Conservation (phyloP, 495 filamentous ascomycete species). For the Sporormia fimetaria region DNA sequence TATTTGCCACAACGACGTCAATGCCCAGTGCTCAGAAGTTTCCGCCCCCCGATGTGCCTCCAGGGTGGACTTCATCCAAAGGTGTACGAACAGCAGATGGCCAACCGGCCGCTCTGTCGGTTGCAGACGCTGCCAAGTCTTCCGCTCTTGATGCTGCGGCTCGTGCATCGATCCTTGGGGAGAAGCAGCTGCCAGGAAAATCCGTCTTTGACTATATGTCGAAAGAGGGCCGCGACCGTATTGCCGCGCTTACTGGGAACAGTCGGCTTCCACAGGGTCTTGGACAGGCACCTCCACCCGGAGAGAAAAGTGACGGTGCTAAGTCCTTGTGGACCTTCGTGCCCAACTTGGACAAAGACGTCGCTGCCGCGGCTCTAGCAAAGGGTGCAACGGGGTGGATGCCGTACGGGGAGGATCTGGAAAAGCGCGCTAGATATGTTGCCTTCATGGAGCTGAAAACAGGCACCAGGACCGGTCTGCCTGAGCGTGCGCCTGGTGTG, state of each 20-base stretch:
- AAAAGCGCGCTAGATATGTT: conserved; percentile 67
- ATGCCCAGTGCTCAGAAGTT: conserved; percentile 50
- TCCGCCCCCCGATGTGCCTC: conserved; percentile 61
- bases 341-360: conserved; percentile 61
- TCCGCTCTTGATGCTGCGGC: conserved; percentile 68
- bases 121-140: conserved; percentile 60
- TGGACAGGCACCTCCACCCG: conserved; percentile 57
- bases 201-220: conserved; percentile 94
- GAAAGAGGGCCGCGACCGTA: conserved; percentile 61
- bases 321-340: conserved; percentile 53
- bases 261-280: conserved; percentile 63
- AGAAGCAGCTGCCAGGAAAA: conserved; percentile 73
- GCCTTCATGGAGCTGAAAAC: conserved; percentile 70
- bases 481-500: conserved; percentile 45
- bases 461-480: conserved; percentile 48
- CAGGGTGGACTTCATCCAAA: conserved; percentile 64
- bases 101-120: conserved; percentile 45
- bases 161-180: conserved; percentile 72
- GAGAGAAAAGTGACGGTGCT: conserved; percentile 46
- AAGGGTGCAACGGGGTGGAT: conserved; percentile 65
- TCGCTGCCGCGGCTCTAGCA: conserved; percentile 62
- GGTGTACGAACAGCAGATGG: conserved; percentile 26
- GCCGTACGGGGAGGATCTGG: conserved; percentile 74
- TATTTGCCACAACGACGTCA: conserved; percentile 50
- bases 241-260: conserved; percentile 66